Conservation (phyloP, 2,329 filamentous ascomycete species). For the Colletotrichum caudatum region DNA sequence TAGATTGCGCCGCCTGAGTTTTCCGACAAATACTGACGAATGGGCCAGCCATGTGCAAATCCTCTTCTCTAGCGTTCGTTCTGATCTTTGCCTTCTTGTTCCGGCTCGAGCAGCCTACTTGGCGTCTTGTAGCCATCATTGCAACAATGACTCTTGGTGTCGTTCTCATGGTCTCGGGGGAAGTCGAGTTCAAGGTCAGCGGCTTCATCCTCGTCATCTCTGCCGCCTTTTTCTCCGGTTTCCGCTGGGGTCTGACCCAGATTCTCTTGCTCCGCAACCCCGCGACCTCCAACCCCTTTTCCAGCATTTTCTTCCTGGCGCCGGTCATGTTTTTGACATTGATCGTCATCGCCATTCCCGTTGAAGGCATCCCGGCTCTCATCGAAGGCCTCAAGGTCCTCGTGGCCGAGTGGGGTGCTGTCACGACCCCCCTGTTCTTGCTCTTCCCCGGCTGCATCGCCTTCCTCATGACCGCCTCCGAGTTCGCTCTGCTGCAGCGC, state of each 20-base stretch:
- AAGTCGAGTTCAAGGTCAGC: constrained; percentile 86
- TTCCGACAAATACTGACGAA: constrained; percentile 44
- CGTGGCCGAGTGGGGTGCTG: constrained; percentile 73
- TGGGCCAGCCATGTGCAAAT: constrained; percentile 91
- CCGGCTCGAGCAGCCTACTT: constrained; percentile 87
- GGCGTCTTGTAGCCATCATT: constrained; percentile 88
- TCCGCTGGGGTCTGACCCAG: constrained; percentile 98
- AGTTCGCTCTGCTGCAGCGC: constrained; percentile 94
- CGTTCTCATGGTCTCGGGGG: constrained; percentile 97
- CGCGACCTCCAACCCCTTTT: constrained; percentile 95
- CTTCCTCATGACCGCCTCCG: constrained; percentile 95
- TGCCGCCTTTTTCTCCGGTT: constrained; percentile 94
- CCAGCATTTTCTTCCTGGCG: constrained; percentile 96
- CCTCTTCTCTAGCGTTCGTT: constrained; percentile 93
- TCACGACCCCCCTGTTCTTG: constrained; percentile 78
- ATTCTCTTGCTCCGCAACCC: constrained; percentile 94
- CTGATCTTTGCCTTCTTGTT: constrained; percentile 96
- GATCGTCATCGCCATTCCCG: constrained; percentile 82
- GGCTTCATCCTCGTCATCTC: constrained; percentile 95
- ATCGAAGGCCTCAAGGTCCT: constrained; percentile 74
- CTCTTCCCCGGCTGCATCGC: constrained; percentile 92
- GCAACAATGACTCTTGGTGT: constrained; percentile 92
- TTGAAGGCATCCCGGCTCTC: constrained; percentile 82
- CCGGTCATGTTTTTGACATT: constrained; percentile 94
- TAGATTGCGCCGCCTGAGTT: constrained; percentile 38